Evolutionary conservation across 306 rosid genomes (phyloP).

Genomic region (Castanopsis chinensis): DNA sequence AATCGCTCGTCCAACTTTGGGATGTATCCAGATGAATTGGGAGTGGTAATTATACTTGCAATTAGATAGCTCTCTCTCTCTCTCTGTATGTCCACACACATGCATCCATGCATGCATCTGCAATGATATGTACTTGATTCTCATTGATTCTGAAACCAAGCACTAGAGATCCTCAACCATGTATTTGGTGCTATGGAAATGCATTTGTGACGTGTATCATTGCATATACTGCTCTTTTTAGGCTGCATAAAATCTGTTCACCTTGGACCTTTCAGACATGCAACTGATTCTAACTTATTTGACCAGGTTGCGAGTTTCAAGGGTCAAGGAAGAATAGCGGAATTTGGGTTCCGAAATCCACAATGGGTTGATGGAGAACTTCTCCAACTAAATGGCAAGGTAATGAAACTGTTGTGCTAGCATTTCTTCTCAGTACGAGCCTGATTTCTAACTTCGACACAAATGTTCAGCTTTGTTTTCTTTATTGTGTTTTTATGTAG

Average conservation of each 20-base stretch:
- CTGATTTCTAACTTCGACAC: not conserved
- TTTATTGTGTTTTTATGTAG: conserved; percentile 35
- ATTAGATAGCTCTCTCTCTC: conserved; percentile 8
- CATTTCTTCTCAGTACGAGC: conserved; percentile 16
- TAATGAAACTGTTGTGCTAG: conserved; percentile 24
- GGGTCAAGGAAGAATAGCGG: conserved; percentile 98
- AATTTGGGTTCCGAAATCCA: conserved; percentile 74
- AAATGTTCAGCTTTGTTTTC: not conserved
- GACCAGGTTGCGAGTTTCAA: conserved; percentile 79
- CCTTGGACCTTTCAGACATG: conserved; percentile 15
- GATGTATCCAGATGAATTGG: conserved; percentile 97
- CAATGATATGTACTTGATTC: not conserved
- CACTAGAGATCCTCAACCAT: not conserved
- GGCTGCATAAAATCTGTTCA: conserved; percentile 5
- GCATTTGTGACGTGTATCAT: not conserved
- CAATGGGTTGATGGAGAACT: conserved; percentile 98
- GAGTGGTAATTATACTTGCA: conserved; percentile 74
- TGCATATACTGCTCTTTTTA: not conserved
- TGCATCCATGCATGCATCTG: not conserved
- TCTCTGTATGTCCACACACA: too few relatives aligned
- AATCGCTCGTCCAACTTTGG: conserved; percentile 64
- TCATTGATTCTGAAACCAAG: not conserved
- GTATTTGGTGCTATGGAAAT: not conserved
- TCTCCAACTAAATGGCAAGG: conserved; percentile 94
- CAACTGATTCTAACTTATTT: conserved; percentile 23